Percentiles rank a stretch among this genome's conserved stretches.
phyloP scores from a whole-genome alignment of 148 eudicot genomes.

The Arbutus unedo region DNA sequence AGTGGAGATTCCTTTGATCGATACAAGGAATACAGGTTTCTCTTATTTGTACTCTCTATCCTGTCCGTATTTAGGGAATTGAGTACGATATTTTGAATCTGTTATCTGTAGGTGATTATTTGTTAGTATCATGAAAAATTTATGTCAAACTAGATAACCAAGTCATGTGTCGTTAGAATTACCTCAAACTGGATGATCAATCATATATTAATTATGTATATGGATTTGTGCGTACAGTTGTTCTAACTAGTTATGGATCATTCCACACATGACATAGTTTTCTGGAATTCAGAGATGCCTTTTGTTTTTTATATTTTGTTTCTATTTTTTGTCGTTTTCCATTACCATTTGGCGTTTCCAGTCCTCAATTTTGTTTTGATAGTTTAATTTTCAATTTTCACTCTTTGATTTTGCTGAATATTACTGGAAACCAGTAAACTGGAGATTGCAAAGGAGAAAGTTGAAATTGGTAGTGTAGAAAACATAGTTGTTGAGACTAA shows the following conservation, averaged over 20 bases:
- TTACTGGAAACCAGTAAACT: not conserved
- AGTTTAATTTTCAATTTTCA: not conserved
- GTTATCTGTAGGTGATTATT: not conserved
- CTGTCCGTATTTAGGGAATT: not conserved
- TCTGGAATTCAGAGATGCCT: not conserved
- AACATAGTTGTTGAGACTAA: not conserved
- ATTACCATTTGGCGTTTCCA: not conserved
- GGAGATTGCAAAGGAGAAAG: not conserved
- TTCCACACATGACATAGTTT: not conserved
- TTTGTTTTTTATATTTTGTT: not conserved
- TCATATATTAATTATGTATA: not conserved
- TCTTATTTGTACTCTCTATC: not conserved
- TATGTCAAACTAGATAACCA: not conserved
- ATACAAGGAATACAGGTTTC: constrained; percentile 78
- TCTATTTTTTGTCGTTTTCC: not conserved
- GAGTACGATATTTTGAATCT: not conserved
- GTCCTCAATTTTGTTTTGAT: not conserved
- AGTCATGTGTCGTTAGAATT: not conserved
- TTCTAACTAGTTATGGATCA: not conserved
- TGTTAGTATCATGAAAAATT: not conserved
- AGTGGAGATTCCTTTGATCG: constrained; percentile 92
- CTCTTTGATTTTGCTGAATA: not conserved
- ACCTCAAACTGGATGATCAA: not conserved
- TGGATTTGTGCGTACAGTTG: not conserved
- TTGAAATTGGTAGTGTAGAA: not conserved